Base-by-base conservation (phyloP, 1,284 basidiomycete genomes). In the Sparassis latifolia region DNA sequence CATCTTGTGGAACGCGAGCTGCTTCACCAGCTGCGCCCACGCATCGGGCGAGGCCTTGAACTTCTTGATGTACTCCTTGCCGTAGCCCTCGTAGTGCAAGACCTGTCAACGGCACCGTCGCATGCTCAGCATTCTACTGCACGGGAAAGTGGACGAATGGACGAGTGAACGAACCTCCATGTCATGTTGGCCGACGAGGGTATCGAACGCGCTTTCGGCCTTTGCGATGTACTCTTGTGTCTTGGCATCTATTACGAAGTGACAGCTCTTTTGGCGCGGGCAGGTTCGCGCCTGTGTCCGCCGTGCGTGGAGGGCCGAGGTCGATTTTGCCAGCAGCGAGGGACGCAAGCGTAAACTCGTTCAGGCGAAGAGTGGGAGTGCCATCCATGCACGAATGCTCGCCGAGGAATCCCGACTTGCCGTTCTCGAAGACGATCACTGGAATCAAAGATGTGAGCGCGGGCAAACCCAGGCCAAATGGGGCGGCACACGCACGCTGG, bases 331-430 rank as follows among this genome's bases (percentile, higher is more conserved):
- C 80, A n/a, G 80, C 74, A 4, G 83, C 84, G 43, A 98, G 73
- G 1, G 87, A 80, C 10, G 83, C 90, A 42, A 98, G 73, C 49
- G 93, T 74, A 68, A 95, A 99, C 68, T 99, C 96, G 74, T 97
- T 98, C 76, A 98, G 71, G 50, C 96, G 86, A 33, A 97, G 75
- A 0, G 96, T 98, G 0, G 96, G 91, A 0, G 94, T 98, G 43
- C 96, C 96, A 64, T 97, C 96, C 90, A 95, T 92, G 66, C 89
- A 92, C 10, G 90, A 92, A 69, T 96, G 92, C 64, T 91, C 88
- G 37, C 87, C 87, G 1, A 90, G 71, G 75, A 97, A 99, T 1
- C 92, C 96, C 31, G 92, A 92, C 53, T 93, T 90, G 49, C 93
- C 97, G 58, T 93, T 91, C 57, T 92, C 89, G 63, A 89, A 97